Percentiles rank a stretch among this genome's conserved stretches.
Evolutionary conservation across 1,284 basidiomycete species (phyloP).

Genomic region (Trichosporon sp.): DNA sequence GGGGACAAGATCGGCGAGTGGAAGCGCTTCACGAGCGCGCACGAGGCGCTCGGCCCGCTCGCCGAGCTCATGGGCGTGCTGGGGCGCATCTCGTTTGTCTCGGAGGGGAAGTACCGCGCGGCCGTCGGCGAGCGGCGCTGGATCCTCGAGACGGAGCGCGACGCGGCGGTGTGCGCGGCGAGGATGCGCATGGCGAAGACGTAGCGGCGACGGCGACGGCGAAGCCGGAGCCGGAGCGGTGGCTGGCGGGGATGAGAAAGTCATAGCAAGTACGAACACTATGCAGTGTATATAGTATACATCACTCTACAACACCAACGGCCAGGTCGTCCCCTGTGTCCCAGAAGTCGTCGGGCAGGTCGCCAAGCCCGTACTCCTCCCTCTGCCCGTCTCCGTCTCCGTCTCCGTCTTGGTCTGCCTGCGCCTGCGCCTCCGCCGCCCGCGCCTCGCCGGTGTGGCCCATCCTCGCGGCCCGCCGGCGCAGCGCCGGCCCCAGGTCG

Average conservation of each 20-base stretch:
- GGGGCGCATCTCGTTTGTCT: background rate
- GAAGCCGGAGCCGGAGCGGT: too few relatives aligned
- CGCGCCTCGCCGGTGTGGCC: background rate
- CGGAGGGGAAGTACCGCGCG: constrained; percentile 6
- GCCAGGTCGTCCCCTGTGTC: background rate
- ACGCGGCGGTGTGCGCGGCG: background rate
- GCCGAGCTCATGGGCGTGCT: background rate
- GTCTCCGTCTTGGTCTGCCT: background rate
- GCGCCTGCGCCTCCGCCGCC: background rate
- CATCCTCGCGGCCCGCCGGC: constrained; percentile 10
- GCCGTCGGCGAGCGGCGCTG: constrained; percentile 7
- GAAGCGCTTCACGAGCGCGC: background rate
- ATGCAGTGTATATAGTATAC: background rate
- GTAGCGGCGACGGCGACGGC: too few relatives aligned
- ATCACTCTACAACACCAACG: background rate
- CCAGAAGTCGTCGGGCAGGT: background rate
- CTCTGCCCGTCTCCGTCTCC: too few relatives aligned
- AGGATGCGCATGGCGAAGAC: background rate
- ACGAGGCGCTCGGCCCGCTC: background rate
- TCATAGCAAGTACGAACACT: too few relatives aligned
- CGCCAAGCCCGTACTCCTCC: background rate
- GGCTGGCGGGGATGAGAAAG: too few relatives aligned
- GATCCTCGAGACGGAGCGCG: constrained; percentile 12
- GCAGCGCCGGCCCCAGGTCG: constrained; percentile 22
- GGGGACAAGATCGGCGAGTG: background rate